A percentile compares a stretch with the other conserved stretches of the same genome.
Conservation (phyloP, 805 yeast species). For the Monosporozyma siamensis region DNA sequence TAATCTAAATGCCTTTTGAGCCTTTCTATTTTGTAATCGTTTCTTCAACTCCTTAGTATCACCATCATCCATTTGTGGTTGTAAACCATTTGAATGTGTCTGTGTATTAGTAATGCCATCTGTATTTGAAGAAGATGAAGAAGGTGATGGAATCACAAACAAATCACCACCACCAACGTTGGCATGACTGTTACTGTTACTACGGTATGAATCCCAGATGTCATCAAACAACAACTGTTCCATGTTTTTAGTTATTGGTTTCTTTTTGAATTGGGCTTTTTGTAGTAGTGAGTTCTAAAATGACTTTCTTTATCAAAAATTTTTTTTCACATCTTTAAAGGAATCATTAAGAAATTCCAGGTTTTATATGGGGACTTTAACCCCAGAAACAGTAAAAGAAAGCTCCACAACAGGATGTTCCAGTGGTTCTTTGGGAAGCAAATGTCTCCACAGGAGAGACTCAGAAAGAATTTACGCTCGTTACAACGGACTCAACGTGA, state of each 20-base stretch:
- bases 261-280: no score
- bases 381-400: no score
- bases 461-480: conserved; percentile 92
- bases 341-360: no score
- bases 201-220: neutral
- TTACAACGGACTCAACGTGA: conserved; percentile 92
- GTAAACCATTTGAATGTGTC: no score
- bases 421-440: conserved; percentile 96
- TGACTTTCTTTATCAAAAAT: no score
- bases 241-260: neutral
- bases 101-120: no score
- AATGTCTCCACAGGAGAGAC: conserved; percentile 87
- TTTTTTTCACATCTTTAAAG: no score
- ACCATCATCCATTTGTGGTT: neutral
- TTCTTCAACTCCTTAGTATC: conserved; percentile 31
- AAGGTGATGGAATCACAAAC: neutral
- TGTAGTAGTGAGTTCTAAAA: no score
- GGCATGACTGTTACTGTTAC: no score
- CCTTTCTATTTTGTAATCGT: conserved; percentile 76
- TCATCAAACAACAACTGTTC: neutral
- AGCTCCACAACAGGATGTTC: conserved; percentile 35
- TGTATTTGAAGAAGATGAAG: no score
- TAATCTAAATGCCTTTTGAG: conserved; percentile 80
- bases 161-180: no score
- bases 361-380: no score